phyloP scores from a whole-genome alignment of 2,329 filamentous ascomycete genomes.

The Blastomyces parvus region DNA sequence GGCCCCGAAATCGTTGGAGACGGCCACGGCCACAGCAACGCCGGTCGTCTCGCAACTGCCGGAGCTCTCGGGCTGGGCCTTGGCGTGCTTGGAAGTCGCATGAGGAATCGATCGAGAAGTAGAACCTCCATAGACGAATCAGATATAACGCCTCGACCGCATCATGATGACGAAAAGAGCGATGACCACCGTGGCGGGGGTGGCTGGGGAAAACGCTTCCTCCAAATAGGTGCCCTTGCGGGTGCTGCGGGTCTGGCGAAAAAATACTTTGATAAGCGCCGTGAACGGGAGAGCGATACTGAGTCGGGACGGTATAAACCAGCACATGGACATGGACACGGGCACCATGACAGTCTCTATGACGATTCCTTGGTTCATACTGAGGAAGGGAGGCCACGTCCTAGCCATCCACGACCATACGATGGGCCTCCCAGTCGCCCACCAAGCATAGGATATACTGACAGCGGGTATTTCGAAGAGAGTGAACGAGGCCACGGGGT shows the following conservation, averaged over 20 bases:
- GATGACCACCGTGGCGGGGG: constrained; percentile 42
- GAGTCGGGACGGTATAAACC: constrained; percentile 45
- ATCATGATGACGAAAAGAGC: constrained; percentile 56
- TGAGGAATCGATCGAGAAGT: constrained; percentile 33
- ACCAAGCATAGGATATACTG: constrained; percentile 28
- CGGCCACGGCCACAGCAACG: constrained; percentile 32
- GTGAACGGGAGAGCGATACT: constrained; percentile 45
- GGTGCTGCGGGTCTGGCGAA: constrained; percentile 56
- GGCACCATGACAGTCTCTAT: constrained; percentile 37
- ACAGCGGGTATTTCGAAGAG: constrained; percentile 34
- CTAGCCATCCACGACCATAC: constrained; percentile 25
- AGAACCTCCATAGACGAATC: constrained; percentile 36
- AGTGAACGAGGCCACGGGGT: constrained; percentile 40
- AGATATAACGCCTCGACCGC: constrained; percentile 43
- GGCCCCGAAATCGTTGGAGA: constrained; percentile 44
- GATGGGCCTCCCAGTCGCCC: constrained; percentile 25
- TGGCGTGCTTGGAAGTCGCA: constrained; percentile 39
- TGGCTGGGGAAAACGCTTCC: constrained; percentile 52
- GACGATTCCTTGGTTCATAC: constrained; percentile 35
- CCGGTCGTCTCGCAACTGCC: constrained; percentile 44
- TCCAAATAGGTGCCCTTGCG: constrained; percentile 51
- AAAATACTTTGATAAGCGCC: constrained; percentile 47
- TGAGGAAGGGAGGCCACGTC: constrained; percentile 47
- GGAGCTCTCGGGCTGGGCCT: constrained; percentile 51
- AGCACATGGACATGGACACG: constrained; percentile 43